A percentile compares a stretch with the other conserved stretches of the same genome.
phyloP scores from a whole-genome alignment of 2,329 filamentous ascomycete species.

The Pseudogymnoascus sp. region DNA sequence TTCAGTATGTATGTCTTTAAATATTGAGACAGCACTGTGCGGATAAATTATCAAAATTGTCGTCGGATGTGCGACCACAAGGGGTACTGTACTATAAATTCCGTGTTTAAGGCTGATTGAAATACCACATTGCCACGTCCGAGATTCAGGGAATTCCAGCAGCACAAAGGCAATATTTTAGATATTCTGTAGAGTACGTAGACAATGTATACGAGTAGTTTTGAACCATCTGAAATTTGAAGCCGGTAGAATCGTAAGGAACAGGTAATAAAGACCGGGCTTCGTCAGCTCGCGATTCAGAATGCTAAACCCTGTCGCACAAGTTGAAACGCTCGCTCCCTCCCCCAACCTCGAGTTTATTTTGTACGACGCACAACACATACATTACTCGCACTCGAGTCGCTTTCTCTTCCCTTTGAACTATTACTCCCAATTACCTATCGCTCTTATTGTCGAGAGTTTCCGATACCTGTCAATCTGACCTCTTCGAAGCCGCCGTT shows the following conservation, averaged over 20 bases:
- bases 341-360: constrained; percentile 7
- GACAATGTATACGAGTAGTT: not conserved
- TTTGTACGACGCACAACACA: constrained; percentile 2
- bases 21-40: constrained; percentile 1
- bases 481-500: not conserved
- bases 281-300: constrained; percentile 7
- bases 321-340: not conserved
- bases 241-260: not conserved
- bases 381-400: not conserved
- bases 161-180: not conserved
- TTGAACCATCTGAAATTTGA: not conserved
- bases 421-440: not conserved
- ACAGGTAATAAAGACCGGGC: not conserved
- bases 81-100: not conserved
- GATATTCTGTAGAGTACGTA: not conserved
- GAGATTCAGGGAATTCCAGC: not conserved
- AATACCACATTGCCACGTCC: not conserved
- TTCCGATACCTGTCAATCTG: not conserved
- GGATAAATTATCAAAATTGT: not conserved
- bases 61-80: not conserved
- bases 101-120: not conserved
- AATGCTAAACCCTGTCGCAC: constrained; percentile 7
- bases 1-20: not conserved
- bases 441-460: not conserved
- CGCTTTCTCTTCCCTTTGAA: not conserved